Evolutionary conservation across 2,329 filamentous ascomycete genomes (phyloP).

Genomic region (Penicillium sp.): DNA sequence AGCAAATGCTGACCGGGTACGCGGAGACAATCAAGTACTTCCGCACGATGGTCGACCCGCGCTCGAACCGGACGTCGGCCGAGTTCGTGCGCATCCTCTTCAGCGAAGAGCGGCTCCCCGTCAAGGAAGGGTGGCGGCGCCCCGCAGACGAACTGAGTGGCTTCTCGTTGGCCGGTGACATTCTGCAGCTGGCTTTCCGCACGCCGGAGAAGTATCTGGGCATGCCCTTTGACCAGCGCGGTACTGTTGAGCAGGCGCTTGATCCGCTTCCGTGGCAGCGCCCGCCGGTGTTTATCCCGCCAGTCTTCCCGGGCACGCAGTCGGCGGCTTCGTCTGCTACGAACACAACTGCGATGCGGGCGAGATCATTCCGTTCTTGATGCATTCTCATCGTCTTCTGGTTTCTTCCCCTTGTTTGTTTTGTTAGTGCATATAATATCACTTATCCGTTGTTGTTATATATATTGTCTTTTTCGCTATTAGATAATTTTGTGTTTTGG

Average conservation of each 20-base stretch:
- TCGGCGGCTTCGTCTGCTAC: background rate
- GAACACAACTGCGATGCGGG: too few species aligned
- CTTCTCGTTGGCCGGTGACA: slow-evolving; percentile 5
- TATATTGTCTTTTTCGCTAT: too few species aligned
- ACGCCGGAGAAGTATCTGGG: background rate
- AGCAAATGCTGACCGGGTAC: slow-evolving; percentile 4
- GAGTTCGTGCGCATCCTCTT: slow-evolving; percentile 10
- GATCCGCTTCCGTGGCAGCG: slow-evolving; percentile 9
- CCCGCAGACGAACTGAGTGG: slow-evolving; percentile 4
- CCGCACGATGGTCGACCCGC: slow-evolving; percentile 11
- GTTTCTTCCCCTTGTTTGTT: too few species aligned
- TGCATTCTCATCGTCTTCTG: too few species aligned
- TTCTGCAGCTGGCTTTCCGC: background rate
- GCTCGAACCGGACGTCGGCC: slow-evolving; percentile 1
- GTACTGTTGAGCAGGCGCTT: slow-evolving; percentile 4
- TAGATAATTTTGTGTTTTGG: too few species aligned
- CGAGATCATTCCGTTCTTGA: too few species aligned
- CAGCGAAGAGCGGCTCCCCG: slow-evolving; percentile 9
- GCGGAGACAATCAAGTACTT: slow-evolving; percentile 13
- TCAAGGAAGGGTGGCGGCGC: slow-evolving; percentile 9
- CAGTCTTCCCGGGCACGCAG: background rate
- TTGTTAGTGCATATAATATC: too few species aligned
- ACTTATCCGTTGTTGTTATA: too few species aligned
- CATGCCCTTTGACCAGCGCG: slow-evolving; percentile 3
- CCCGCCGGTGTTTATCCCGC: background rate